Percentiles rank a stretch among this genome's conserved stretches.
Evolutionary conservation across 2,329 filamentous ascomycete genomes (phyloP).

Genomic region (Mycogone perniciosa): DNA sequence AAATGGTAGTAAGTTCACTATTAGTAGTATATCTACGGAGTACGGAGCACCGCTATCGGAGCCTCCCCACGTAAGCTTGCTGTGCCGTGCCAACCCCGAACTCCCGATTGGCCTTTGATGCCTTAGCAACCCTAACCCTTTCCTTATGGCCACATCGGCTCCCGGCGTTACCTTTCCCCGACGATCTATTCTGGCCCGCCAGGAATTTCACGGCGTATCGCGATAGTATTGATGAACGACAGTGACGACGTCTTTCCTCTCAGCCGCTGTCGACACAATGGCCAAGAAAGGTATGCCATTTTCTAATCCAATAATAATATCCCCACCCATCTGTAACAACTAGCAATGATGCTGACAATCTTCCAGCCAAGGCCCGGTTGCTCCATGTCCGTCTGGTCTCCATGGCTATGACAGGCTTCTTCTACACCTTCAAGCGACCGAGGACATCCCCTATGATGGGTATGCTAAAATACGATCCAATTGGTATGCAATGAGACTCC

Average conservation of each 20-base stretch:
- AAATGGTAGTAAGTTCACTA: background rate
- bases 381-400: constrained; percentile 91
- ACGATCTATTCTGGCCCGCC: background rate
- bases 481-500: constrained; percentile 51
- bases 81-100: no score
- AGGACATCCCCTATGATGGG: constrained; percentile 77
- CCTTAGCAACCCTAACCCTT: background rate
- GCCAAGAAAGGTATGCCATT: constrained; percentile 21
- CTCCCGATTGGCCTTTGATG: no score
- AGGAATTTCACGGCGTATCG: constrained; percentile 8
- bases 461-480: constrained; percentile 98
- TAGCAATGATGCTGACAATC: background rate
- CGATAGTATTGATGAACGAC: constrained; percentile 5
- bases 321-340: no score
- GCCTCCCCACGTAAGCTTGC: background rate
- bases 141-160: background rate
- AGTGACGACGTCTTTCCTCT: background rate
- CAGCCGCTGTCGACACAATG: constrained; percentile 15
- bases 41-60: constrained; percentile 6
- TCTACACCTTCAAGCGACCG: constrained; percentile 82
- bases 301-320: background rate
- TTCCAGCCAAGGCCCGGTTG: constrained; percentile 77
- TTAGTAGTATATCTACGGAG: background rate
- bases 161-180: constrained; percentile 16
- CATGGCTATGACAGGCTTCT: constrained; percentile 99